These are phyloP conservation scores for Termitomyces heimii DNA, from an alignment of 768 basidiomycete genomes.

Conservation along the genomic window DNA sequence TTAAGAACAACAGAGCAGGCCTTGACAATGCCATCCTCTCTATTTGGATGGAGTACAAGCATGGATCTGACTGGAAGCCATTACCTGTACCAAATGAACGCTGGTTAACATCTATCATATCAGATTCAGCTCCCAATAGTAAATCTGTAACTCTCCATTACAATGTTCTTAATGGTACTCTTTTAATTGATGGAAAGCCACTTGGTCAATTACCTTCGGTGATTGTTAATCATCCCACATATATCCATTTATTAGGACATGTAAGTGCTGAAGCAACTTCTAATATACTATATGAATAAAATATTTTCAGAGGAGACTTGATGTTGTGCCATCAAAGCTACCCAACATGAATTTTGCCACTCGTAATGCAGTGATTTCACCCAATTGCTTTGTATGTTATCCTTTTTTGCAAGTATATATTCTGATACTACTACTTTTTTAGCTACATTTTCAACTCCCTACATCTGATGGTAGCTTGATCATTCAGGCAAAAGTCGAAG, in stretches of 20 bases:
- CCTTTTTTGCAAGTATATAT: background rate
- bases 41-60: background rate
- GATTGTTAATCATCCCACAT: background rate
- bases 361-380: background rate
- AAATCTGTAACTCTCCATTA: background rate
- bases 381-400: background rate
- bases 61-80: background rate
- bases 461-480: constrained; percentile 15
- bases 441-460: constrained; percentile 27
- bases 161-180: background rate
- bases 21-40: background rate
- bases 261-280: background rate
- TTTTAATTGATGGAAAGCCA: background rate
- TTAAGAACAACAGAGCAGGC: background rate
- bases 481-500: constrained; percentile 21
- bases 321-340: background rate
- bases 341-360: background rate
- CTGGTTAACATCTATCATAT: background rate
- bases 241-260: background rate
- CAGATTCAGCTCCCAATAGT: background rate
- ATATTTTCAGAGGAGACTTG: background rate
- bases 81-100: background rate
- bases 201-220: background rate
- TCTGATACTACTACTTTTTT: background rate
- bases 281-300: background rate